phyloP scores from a whole-genome alignment of 176 grass and related monocot species.

The Elymus sibiricus region DNA sequence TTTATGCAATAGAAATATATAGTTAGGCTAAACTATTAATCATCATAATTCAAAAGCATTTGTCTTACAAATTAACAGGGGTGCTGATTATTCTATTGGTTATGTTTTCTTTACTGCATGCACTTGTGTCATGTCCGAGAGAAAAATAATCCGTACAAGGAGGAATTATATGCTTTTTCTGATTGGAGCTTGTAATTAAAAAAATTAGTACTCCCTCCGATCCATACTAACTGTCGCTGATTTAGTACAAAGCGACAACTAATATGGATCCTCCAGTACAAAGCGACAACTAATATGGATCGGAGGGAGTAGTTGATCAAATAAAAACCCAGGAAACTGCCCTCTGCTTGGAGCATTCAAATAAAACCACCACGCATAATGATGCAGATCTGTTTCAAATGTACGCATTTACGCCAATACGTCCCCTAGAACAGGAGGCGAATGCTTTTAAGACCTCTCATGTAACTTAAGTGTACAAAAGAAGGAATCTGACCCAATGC shows the following conservation, averaged over 20 bases:
- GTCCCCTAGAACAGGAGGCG: not conserved
- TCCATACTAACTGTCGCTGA: no score
- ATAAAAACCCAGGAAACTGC: not conserved
- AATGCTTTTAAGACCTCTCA: not conserved
- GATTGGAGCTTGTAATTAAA: not conserved
- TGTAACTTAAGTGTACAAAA: not conserved
- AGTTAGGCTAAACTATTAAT: not conserved
- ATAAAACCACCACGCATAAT: not conserved
- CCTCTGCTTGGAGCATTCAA: not conserved
- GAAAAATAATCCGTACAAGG: not conserved
- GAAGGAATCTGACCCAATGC: not conserved
- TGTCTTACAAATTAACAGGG: not conserved
- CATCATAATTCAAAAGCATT: not conserved
- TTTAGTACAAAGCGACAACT: no score
- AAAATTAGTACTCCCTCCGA: not conserved
- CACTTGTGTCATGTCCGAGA: not conserved
- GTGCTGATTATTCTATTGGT: not conserved
- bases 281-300: no score
- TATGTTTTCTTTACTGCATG: not conserved
- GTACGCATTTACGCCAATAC: not conserved
- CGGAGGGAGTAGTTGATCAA: not conserved
- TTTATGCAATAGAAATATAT: not conserved
- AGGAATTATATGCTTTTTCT: not conserved
- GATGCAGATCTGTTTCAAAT: not conserved
- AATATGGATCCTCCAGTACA: no score